Percentiles rank a stretch among this genome's conserved stretches.
phyloP scores from a whole-genome alignment of 352 stramenopile species.

The Globisporangium spinosum region DNA sequence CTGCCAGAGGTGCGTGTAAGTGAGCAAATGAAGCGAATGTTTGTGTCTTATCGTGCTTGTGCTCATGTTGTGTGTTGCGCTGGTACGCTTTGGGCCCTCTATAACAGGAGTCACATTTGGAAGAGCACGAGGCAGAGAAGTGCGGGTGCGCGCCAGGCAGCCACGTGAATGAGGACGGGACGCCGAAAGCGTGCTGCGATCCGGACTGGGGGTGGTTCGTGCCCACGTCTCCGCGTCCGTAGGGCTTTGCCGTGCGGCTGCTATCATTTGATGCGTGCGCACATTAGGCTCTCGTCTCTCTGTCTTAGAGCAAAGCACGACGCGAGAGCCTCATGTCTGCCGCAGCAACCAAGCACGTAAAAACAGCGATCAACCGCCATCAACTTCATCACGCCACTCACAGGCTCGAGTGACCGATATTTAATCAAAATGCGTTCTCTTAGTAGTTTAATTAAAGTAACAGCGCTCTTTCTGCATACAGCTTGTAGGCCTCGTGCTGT shows the following conservation, averaged over 20 bases:
- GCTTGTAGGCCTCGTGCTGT: not conserved
- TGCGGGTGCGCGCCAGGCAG: slow-evolving; percentile 19
- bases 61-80: too few species aligned
- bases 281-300: slow-evolving; percentile 1
- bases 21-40: not conserved
- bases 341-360: too few species aligned
- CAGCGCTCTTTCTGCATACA: not conserved
- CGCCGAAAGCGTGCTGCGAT: slow-evolving; percentile 36
- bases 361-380: not conserved
- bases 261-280: not conserved
- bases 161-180: slow-evolving; percentile 19
- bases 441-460: slow-evolving; percentile 3
- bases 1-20: slow-evolving; percentile 25
- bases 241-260: not conserved
- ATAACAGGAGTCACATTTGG: slow-evolving; percentile 6
- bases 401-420: not conserved
- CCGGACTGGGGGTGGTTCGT: slow-evolving; percentile 73
- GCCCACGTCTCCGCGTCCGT: slow-evolving; percentile 28
- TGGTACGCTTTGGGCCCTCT: too few species aligned
- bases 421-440: slow-evolving; percentile 1
- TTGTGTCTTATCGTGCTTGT: not conserved
- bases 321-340: not conserved
- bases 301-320: slow-evolving; percentile 10
- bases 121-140: slow-evolving; percentile 15
- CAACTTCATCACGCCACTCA: not conserved